Base-by-base conservation (phyloP, 1,284 basidiomycete species). In the Naganishia albida region DNA sequence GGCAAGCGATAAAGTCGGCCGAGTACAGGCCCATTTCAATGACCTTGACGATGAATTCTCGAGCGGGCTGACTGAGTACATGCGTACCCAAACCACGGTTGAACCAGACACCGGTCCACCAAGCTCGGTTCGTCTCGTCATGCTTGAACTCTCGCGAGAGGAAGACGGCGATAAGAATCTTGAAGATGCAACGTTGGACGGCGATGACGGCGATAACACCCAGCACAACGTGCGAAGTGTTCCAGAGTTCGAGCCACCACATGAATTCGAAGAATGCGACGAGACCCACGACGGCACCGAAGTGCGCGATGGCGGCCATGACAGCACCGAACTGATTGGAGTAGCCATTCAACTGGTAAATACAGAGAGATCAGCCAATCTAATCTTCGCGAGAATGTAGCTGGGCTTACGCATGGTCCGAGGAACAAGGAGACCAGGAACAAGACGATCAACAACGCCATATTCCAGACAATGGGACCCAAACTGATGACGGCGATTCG, bases 71-170 rank as follows among this genome's bases (percentile, higher is more conserved):
- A 20, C 90, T 92, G 84, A 93, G 88, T 49, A 87, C 90, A 77
- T 92, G 88, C 3, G 85, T 75, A 46, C 93, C 93, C 39, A 96
- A 83, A 3, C 91, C 92, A 56, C 93, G 88, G 63, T 92, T 92
- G 77, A 93, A 94, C 93, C 93, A 96, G 71, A 90, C 86, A 74
- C 93, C 93, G 68, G 92, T 94, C 93, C 93, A 97, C 93, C 93
- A 97, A 10, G 93, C 93, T 39, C 92, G 85, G 81, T 96, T 97
- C 23, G 91, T 93, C 82, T 96, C 93, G 76, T 97, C 93, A 74
- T 95, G 91, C 81, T 96, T 96, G 85, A 95, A 94, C 80, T 97
- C 93, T 70, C 93, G 88, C 39, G 91, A 90, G 48, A 97, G 82
- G 85, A 94, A 91, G 63, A 94, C 87, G 0, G 93, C 83, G 72